phyloP scores from a whole-genome alignment of 2,329 filamentous ascomycete species.

The Xylaria sp. region DNA sequence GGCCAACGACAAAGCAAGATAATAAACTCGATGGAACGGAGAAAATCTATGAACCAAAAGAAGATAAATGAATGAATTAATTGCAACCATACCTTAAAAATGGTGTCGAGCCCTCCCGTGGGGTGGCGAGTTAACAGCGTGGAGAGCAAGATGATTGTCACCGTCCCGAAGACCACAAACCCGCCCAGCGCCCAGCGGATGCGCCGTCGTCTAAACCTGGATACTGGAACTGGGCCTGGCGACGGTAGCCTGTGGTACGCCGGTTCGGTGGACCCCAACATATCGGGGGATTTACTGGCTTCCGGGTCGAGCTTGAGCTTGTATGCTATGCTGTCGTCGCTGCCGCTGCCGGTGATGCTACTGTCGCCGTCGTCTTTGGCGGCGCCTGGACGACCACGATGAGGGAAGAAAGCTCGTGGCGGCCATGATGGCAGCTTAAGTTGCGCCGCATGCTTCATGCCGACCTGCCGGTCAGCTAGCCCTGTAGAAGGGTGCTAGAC shows the following conservation, averaged over 20 bases:
- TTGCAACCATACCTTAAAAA: constrained; percentile 37
- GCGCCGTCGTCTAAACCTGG: constrained; percentile 19
- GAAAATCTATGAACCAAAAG: neutral
- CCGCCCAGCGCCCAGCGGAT: constrained; percentile 25
- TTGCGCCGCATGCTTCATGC: constrained; percentile 36
- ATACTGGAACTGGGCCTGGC: constrained; percentile 1
- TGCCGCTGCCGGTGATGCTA: neutral
- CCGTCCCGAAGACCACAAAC: constrained; percentile 30
- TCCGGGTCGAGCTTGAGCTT: constrained; percentile 19
- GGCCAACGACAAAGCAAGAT: constrained; percentile 2
- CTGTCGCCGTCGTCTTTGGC: constrained; percentile 6
- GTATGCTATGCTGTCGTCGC: neutral
- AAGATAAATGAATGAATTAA: neutral
- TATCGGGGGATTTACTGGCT: constrained; percentile 21
- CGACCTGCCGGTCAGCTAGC: constrained; percentile 14
- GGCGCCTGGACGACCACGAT: constrained; percentile 19
- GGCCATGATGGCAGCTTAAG: constrained; percentile 39
- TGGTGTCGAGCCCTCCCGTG: constrained; percentile 17
- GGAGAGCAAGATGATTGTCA: constrained; percentile 37
- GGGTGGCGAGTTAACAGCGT: constrained; percentile 36
- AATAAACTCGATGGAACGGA: neutral
- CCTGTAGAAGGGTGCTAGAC: constrained; percentile 21
- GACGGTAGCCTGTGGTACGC: constrained; percentile 28
- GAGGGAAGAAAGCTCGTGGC: constrained; percentile 21
- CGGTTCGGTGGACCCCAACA: constrained; percentile 28